These are phyloP conservation scores for Fusarium oligoseptatum DNA, from an alignment of 2,329 filamentous ascomycete genomes.

Conservation along the genomic window DNA sequence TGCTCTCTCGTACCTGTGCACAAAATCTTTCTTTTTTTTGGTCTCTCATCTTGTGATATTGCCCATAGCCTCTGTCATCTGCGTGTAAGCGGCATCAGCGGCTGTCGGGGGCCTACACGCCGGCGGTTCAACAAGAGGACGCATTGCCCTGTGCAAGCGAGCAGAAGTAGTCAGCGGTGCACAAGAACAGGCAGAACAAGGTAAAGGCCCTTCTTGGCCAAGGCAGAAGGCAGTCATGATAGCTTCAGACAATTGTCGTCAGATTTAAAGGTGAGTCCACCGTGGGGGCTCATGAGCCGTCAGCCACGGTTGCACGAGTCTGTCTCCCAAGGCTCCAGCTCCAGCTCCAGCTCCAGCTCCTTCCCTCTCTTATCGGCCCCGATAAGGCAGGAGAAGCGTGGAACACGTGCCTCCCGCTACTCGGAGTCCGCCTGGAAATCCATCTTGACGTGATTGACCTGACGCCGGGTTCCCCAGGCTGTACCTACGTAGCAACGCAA, in stretches of 20 bases:
- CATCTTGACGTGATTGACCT: constrained; percentile 44
- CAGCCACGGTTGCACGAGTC: constrained; percentile 15
- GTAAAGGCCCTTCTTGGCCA: background rate
- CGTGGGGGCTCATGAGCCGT: constrained; percentile 11
- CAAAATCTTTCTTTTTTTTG: background rate
- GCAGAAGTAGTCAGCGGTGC: background rate
- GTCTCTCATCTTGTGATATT: background rate
- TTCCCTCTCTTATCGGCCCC: constrained; percentile 32
- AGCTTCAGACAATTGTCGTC: constrained; percentile 4
- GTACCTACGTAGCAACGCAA: constrained; percentile 24
- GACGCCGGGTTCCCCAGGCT: constrained; percentile 36
- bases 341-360: too few species aligned
- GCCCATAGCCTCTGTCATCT: background rate
- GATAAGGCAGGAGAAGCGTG: constrained; percentile 35
- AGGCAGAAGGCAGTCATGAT: constrained; percentile 9
- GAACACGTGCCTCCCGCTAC: constrained; percentile 38
- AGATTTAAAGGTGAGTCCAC: constrained; percentile 6
- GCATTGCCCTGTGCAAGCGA: background rate
- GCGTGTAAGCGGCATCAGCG: constrained; percentile 4
- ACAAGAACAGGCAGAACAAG: background rate
- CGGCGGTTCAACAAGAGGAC: background rate
- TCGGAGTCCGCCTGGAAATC: constrained; percentile 34
- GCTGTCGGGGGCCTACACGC: background rate
- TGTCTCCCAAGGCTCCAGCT: background rate
- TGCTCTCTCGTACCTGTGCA: background rate